phyloP scores from a whole-genome alignment of 1,284 basidiomycete species.

The Marasmius oreades region DNA sequence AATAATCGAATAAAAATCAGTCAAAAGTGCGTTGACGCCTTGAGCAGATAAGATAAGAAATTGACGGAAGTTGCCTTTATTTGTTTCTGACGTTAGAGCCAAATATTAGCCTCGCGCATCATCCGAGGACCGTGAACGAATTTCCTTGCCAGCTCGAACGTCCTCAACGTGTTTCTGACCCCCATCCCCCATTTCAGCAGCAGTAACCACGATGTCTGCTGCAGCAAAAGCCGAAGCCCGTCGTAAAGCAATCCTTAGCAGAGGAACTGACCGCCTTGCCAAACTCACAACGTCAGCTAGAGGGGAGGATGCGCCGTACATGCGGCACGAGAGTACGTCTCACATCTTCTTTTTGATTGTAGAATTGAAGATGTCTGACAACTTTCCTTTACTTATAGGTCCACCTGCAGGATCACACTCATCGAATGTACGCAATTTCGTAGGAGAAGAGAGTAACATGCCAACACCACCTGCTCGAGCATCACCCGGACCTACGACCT shows the following conservation, averaged over 20 bases:
- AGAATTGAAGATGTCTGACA: constrained; percentile 3
- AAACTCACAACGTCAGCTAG: constrained; percentile 72
- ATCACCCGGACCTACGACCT: constrained; percentile 23
- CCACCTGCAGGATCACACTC: constrained; percentile 36
- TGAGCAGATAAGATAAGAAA: not conserved
- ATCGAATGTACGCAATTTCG: constrained; percentile 42
- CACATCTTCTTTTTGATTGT: constrained; percentile 4
- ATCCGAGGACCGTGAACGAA: not conserved
- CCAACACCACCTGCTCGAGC: constrained; percentile 35
- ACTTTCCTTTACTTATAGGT: constrained; percentile 29
- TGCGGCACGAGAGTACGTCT: constrained; percentile 46
- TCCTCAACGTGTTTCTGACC: not conserved
- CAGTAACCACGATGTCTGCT: constrained; percentile 34
- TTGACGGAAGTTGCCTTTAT: not conserved
- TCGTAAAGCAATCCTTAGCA: constrained; percentile 65
- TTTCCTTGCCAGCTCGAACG: constrained; percentile 11
- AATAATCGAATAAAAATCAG: too few relatives aligned
- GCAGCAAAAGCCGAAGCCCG: constrained; percentile 69
- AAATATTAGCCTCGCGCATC: constrained; percentile 6
- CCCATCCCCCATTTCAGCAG: not conserved
- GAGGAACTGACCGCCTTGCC: constrained; percentile 67
- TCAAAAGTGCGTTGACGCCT: too few relatives aligned
- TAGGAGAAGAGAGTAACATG: constrained; percentile 58
- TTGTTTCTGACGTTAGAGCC: constrained; percentile 1
- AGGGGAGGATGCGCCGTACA: constrained; percentile 65